A percentile compares a stretch with the other conserved stretches of the same genome.
These are phyloP conservation scores for Alternaria sp. DNA, from an alignment of 2,329 filamentous ascomycete genomes.

Conservation along the genomic window DNA sequence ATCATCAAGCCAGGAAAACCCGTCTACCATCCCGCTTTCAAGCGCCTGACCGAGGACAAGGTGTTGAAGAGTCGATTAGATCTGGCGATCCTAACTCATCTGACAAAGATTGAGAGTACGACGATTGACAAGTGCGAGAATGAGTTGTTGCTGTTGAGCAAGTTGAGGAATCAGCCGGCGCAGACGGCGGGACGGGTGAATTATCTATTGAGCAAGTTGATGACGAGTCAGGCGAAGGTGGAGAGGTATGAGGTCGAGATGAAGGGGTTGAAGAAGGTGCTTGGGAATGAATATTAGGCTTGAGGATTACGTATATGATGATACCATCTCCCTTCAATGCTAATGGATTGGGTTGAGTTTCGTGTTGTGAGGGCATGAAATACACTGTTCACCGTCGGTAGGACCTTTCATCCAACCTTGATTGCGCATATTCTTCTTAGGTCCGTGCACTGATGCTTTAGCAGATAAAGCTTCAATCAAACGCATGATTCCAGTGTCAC, in stretches of 20 bases:
- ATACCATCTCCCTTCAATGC: conserved; percentile 5
- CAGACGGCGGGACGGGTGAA: conserved; percentile 70
- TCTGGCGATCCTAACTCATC: conserved; percentile 70
- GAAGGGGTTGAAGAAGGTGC: conserved; percentile 71
- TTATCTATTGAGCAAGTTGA: conserved; percentile 77
- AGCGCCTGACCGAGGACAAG: conserved; percentile 70
- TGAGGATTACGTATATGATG: background rate
- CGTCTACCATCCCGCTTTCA: conserved; percentile 85
- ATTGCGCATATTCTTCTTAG: too few relatives aligned
- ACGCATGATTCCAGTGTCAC: too few relatives aligned
- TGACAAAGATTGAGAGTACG: conserved; percentile 73
- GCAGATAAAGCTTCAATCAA: too few relatives aligned
- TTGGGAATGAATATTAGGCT: conserved; percentile 58
- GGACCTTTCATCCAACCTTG: too few relatives aligned
- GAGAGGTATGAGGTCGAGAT: conserved; percentile 76
- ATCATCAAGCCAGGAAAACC: conserved; percentile 82
- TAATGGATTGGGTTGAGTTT: too few relatives aligned
- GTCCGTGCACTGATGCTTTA: too few relatives aligned
- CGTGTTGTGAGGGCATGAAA: too few relatives aligned
- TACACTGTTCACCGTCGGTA: too few relatives aligned
- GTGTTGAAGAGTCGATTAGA: conserved; percentile 77
- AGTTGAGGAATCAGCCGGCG: conserved; percentile 71
- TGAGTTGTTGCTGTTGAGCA: conserved; percentile 75
- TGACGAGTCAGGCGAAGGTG: conserved; percentile 76
- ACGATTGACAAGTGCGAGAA: conserved; percentile 79